phyloP scores from a whole-genome alignment of 2,329 filamentous ascomycete genomes.

The Ramularia collo-cygni region DNA sequence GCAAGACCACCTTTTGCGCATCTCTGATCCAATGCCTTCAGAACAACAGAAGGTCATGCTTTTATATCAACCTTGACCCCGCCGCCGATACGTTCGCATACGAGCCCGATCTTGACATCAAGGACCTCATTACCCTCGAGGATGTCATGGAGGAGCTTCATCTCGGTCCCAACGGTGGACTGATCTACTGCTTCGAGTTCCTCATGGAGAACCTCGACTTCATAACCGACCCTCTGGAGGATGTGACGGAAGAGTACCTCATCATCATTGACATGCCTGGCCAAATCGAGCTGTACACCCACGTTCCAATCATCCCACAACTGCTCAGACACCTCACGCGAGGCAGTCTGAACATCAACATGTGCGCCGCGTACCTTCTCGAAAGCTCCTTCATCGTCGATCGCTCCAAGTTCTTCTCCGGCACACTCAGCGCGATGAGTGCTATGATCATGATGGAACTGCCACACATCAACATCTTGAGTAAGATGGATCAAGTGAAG shows the following conservation, averaged over 20 bases:
- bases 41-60: slow-evolving; percentile 84
- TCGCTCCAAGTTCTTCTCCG: slow-evolving; percentile 93
- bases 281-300: slow-evolving; percentile 97
- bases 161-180: slow-evolving; percentile 81
- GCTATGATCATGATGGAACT: slow-evolving; percentile 99
- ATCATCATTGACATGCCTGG: slow-evolving; percentile 99
- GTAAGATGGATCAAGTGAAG: slow-evolving; percentile 96
- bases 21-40: slow-evolving; percentile 88
- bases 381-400: slow-evolving; percentile 95
- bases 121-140: slow-evolving; percentile 84
- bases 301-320: slow-evolving; percentile 83
- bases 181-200: slow-evolving; percentile 97
- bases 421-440: slow-evolving; percentile 92
- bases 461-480: slow-evolving; percentile 91
- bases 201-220: slow-evolving; percentile 92
- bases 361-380: slow-evolving; percentile 90
- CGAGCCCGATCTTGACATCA: slow-evolving; percentile 88
- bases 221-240: slow-evolving; percentile 74
- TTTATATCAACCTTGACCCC: slow-evolving; percentile 97
- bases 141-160: slow-evolving; percentile 96
- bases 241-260: slow-evolving; percentile 86
- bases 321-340: slow-evolving; percentile 76
- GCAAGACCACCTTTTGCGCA: slow-evolving; percentile 95
- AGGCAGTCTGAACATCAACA: slow-evolving; percentile 77
- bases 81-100: slow-evolving; percentile 91